phyloP scores from a whole-genome alignment of 306 rosid genomes.

The Morella rubra region DNA sequence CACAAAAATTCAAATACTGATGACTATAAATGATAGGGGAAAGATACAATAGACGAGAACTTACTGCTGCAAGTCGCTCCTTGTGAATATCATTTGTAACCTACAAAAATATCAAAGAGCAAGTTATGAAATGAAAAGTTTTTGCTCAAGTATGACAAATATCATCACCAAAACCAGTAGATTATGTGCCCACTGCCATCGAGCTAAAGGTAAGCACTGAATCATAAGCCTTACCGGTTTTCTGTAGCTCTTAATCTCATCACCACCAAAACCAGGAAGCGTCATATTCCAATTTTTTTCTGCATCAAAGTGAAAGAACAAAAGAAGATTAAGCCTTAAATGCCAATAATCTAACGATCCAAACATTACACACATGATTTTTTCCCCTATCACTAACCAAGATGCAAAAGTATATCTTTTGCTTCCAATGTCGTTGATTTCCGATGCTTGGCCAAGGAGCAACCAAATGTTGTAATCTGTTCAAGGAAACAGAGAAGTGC shows the following conservation, averaged over 20 bases:
- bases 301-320: slow-evolving; percentile 31
- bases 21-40: background rate
- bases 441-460: slow-evolving; percentile 90
- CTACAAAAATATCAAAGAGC: slow-evolving; percentile 50
- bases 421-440: slow-evolving; percentile 84
- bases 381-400: slow-evolving; percentile 57
- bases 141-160: background rate
- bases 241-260: slow-evolving; percentile 81
- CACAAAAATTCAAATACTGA: slow-evolving; percentile 6
- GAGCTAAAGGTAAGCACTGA: slow-evolving; percentile 21
- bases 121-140: background rate
- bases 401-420: slow-evolving; percentile 88
- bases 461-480: slow-evolving; percentile 88
- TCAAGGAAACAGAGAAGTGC: slow-evolving; percentile 7
- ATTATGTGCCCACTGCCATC: background rate
- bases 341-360: slow-evolving; percentile 4
- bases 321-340: slow-evolving; percentile 20
- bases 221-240: slow-evolving; percentile 54
- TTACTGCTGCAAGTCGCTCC: slow-evolving; percentile 86
- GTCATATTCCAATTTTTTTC: slow-evolving; percentile 88
- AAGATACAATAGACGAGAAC: slow-evolving; percentile 33
- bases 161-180: slow-evolving; percentile 1
- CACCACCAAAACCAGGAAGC: slow-evolving; percentile 93
- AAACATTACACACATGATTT: background rate
- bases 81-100: slow-evolving; percentile 71